Evolutionary conservation across 164 flowering plant species (phyloP).

Genomic region (Vitis rupestris): DNA sequence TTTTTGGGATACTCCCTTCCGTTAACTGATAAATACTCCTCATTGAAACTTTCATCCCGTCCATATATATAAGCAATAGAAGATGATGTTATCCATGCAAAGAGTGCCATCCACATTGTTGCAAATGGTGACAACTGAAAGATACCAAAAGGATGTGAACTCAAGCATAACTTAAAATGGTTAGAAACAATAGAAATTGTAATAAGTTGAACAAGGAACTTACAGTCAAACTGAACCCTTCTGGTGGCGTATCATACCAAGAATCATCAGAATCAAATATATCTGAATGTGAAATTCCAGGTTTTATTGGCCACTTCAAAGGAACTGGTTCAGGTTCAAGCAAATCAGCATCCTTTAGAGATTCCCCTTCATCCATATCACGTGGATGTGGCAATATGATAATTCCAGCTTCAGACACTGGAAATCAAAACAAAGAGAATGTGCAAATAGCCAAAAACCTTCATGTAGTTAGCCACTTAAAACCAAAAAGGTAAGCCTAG

Average conservation of each 20-base stretch:
- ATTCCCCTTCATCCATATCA: slow-evolving; percentile 27
- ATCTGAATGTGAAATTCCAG: slow-evolving; percentile 42
- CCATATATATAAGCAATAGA: slow-evolving; percentile 90
- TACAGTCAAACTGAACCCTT: slow-evolving; percentile 72
- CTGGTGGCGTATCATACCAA: slow-evolving; percentile 82
- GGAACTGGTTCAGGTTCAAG: slow-evolving; percentile 32
- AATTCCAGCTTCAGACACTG: slow-evolving; percentile 78
- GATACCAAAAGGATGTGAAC: background rate
- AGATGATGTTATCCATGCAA: slow-evolving; percentile 86
- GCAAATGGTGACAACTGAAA: slow-evolving; percentile 80
- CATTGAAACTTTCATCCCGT: slow-evolving; percentile 58
- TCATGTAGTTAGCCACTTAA: background rate
- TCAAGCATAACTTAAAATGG: background rate
- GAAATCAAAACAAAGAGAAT: slow-evolving; percentile 11
- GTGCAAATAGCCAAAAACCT: background rate
- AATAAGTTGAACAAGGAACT: slow-evolving; percentile 20
- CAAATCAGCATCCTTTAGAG: slow-evolving; percentile 24
- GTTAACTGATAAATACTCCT: slow-evolving; percentile 57
- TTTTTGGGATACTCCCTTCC: slow-evolving; percentile 78
- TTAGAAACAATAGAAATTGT: background rate
- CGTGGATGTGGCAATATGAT: slow-evolving; percentile 44
- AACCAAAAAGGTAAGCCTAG: background rate
- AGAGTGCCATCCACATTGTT: slow-evolving; percentile 80
- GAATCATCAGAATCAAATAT: slow-evolving; percentile 60
- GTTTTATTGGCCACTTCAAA: slow-evolving; percentile 60